Base-by-base conservation (phyloP, 108 stramenopile genomes). In the Cylindrotheca fusiformis region DNA sequence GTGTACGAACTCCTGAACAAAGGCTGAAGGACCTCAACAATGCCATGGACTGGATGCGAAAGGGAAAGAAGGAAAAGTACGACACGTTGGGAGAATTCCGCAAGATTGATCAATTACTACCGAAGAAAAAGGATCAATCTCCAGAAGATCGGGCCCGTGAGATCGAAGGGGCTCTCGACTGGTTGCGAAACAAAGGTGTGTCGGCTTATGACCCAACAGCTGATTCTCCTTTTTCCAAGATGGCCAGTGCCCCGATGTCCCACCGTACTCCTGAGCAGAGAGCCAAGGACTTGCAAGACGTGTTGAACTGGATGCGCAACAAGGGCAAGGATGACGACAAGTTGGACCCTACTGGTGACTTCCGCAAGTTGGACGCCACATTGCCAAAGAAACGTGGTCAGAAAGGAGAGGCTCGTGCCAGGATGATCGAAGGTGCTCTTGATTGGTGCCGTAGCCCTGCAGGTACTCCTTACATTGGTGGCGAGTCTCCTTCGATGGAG, bases 241-340 rank as follows among this genome's bases (percentile, higher is more conserved):
- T 25, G n/a, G 65, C 55, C 1, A 33, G 31, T 17, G 65, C 55
- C 0, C 65, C 65, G 2, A 31, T 52, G 29, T 32, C 45, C 21
- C 46, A 53, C 0, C 50, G 47, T 14, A 67, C 63, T 4, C 72
- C 65, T 3, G 65, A 65, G 47, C 52, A 75, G 46, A 55, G 57
- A 6, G 51, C 47, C 3, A 29, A 50, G 44, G 61, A 60, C 23
- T 28, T 69, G 19, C 58, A 55, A 1, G 58, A 65, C 24, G 41
- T 56, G 8, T 52, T 67, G 49, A 55, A 61, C 29, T 74, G 72
- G 72, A 56, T 71, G 19, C 63, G 57, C 25, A 59, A 58, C 54
- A 60, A 52, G 32, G 55, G 50, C 2, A 68, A 68, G 58, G 67
- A 56, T 10, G 52, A 61, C 48, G 1, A 29, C 3, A 52, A 50